Evolutionary conservation across 257 asterid genomes (phyloP).

Genomic region (Solanum etuberosum): DNA sequence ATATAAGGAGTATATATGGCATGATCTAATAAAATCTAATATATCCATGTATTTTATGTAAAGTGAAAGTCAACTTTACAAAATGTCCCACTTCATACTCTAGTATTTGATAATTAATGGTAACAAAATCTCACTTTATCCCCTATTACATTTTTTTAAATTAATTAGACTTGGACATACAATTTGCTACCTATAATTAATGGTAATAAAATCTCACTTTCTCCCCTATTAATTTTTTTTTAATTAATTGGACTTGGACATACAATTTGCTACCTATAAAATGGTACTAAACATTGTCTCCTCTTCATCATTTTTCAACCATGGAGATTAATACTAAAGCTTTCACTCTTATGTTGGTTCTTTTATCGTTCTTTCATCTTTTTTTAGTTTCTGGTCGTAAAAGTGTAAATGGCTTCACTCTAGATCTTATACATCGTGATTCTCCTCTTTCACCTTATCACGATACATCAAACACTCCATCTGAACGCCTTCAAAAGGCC

Average conservation of each 20-base stretch:
- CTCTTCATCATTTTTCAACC: neutral
- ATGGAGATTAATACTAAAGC: neutral
- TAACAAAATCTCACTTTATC: too few species aligned
- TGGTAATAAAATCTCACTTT: neutral
- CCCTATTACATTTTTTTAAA: too few species aligned
- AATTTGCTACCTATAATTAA: too few species aligned
- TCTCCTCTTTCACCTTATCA: constrained; percentile 26
- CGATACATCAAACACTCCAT: neutral
- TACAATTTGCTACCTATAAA: neutral
- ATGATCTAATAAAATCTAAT: too few species aligned
- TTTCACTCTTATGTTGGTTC: neutral
- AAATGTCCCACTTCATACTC: neutral
- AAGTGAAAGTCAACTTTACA: neutral
- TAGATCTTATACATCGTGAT: constrained; percentile 41
- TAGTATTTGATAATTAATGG: neutral
- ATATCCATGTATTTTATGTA: neutral
- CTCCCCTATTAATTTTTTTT: neutral
- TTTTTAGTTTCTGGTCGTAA: neutral
- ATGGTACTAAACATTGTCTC: neutral
- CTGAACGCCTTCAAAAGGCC: constrained; percentile 7
- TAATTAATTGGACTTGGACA: neutral
- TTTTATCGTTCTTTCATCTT: neutral
- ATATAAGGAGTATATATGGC: too few species aligned
- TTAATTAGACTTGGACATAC: too few species aligned
- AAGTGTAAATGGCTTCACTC: constrained; percentile 24